Evolutionary conservation across 2,329 filamentous ascomycete species (phyloP).

Genomic region (Neonectria coccinea): DNA sequence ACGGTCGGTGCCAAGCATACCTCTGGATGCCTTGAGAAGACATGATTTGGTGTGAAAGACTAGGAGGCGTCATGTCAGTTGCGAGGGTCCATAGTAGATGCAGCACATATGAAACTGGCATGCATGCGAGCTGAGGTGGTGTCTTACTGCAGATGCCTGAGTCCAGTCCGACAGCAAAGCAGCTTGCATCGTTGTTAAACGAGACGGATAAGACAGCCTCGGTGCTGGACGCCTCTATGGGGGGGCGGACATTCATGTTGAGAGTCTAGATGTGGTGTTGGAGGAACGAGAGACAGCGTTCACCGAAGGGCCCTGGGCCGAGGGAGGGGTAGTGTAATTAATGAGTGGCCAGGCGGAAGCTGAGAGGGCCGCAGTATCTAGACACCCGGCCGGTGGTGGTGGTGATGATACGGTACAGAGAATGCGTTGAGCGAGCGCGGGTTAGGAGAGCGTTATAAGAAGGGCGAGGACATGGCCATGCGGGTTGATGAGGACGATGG

Average conservation of each 20-base stretch:
- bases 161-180: slow-evolving; percentile 88
- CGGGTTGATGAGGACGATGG: slow-evolving; percentile 12
- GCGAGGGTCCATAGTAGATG: slow-evolving; percentile 12
- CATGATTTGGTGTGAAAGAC: slow-evolving; percentile 81
- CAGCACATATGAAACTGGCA: slow-evolving; percentile 18
- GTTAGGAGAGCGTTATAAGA: slow-evolving; percentile 6
- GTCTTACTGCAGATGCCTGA: slow-evolving; percentile 83
- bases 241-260: slow-evolving; percentile 87
- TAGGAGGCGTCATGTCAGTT: slow-evolving; percentile 49
- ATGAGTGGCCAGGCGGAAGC: slow-evolving; percentile 27
- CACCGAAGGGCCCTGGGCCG: slow-evolving; percentile 13
- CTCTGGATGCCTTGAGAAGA: slow-evolving; percentile 70
- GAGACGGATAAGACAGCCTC: slow-evolving; percentile 83
- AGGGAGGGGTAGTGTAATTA: slow-evolving; percentile 21
- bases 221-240: slow-evolving; percentile 81
- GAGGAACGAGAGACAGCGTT: slow-evolving; percentile 7
- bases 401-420: not conserved
- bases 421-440: not conserved
- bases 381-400: slow-evolving; percentile 15
- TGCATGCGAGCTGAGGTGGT: slow-evolving; percentile 4
- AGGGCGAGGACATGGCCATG: not conserved
- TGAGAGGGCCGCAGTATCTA: slow-evolving; percentile 19
- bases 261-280: slow-evolving; percentile 26
- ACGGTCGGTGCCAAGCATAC: slow-evolving; percentile 44
- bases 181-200: slow-evolving; percentile 87